These are phyloP conservation scores for Xylaria intraflava DNA, from an alignment of 495 filamentous ascomycete genomes.

Conservation along the genomic window DNA sequence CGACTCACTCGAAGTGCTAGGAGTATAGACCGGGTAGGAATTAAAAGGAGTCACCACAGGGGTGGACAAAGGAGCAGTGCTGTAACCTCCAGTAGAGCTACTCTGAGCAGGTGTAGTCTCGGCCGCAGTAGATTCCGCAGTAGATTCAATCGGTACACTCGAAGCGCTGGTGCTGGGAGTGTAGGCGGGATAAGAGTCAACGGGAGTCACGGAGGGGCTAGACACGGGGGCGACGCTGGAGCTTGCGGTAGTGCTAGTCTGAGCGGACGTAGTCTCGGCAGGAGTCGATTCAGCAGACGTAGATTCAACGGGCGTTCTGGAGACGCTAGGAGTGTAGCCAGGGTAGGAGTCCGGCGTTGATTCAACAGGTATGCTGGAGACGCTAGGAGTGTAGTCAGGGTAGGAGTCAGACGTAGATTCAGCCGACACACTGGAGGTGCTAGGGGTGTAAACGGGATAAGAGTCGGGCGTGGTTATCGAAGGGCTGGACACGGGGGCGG, in stretches of 20 bases:
- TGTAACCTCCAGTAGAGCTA: constrained; percentile 2
- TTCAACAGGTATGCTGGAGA: constrained; percentile 14
- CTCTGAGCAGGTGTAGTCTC: constrained; percentile 2
- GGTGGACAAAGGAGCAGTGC: constrained; percentile 9
- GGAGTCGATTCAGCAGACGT: constrained; percentile 2
- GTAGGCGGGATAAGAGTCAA: neutral
- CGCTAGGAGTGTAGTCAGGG: constrained; percentile 9
- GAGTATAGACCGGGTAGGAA: constrained; percentile 12
- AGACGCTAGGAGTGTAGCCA: constrained; percentile 11
- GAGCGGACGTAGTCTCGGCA: constrained; percentile 4
- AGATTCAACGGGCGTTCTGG: constrained; percentile 17
- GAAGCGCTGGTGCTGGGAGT: neutral
- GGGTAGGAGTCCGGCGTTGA: constrained; percentile 8
- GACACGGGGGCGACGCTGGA: neutral
- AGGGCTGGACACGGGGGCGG: constrained; percentile 7
- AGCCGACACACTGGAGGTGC: constrained; percentile 2
- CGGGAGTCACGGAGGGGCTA: neutral
- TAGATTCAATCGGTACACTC: no score
- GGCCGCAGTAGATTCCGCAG: constrained; percentile 2
- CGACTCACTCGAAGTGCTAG: constrained; percentile 8
- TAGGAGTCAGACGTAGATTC: constrained; percentile 17
- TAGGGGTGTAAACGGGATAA: constrained; percentile 8
- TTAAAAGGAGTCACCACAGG: neutral
- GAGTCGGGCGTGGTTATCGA: neutral
- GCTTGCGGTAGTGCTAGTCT: neutral